These are phyloP conservation scores for Suillus occidentalis DNA, from an alignment of 768 basidiomycete species.

Conservation along the genomic window DNA sequence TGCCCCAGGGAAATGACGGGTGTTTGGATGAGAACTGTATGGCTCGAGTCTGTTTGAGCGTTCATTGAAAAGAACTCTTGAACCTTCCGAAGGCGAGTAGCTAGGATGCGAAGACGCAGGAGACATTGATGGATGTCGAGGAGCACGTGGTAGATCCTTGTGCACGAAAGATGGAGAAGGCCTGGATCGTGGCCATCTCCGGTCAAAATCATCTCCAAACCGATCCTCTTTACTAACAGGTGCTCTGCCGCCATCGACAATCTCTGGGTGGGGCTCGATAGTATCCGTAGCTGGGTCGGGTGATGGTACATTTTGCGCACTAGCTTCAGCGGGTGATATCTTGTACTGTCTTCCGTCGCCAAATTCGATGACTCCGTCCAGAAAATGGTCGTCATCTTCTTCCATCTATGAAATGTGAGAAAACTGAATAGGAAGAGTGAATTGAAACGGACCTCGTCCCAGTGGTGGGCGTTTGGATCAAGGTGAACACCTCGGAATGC, in stretches of 20 bases:
- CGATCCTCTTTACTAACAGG: conserved; percentile 73
- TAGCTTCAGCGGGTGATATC: conserved; percentile 51
- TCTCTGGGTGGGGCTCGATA: conserved; percentile 11
- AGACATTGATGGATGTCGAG: conserved; percentile 32
- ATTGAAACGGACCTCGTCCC: conserved; percentile 83
- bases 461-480: conserved; percentile 92
- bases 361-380: conserved; percentile 91
- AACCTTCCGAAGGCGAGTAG: conserved; percentile 54
- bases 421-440: conserved; percentile 4
- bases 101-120: conserved; percentile 38
- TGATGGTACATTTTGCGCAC: conserved; percentile 5
- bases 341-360: conserved; percentile 93
- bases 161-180: conserved; percentile 44
- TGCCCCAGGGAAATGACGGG: conserved; percentile 36
- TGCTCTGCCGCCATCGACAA: conserved; percentile 13
- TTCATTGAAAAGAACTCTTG: conserved; percentile 93
- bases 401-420: conserved; percentile 58
- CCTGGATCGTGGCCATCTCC: conserved; percentile 88
- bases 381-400: conserved; percentile 90
- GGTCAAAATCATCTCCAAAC: conserved; percentile 92
- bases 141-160: conserved; percentile 39
- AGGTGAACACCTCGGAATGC: conserved; percentile 93
- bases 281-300: conserved; percentile 12
- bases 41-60: conserved; percentile 89
- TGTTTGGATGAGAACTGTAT: conserved; percentile 52